phyloP scores from a whole-genome alignment of 371 early-diverging fungal species.

The Mortierella sp. region DNA sequence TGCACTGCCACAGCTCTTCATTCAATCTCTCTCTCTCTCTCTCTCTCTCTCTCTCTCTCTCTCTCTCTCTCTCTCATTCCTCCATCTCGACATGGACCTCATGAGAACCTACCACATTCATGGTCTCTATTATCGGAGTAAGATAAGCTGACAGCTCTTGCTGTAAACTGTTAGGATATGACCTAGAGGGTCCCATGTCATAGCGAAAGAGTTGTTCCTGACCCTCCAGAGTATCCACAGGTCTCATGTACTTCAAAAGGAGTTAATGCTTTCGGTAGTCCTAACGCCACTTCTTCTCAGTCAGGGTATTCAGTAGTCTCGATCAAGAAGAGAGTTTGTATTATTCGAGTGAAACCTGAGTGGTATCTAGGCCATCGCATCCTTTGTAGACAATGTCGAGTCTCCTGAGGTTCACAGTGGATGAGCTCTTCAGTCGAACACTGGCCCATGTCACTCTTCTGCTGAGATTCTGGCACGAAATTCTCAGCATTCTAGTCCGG shows the following conservation, averaged over 20 bases:
- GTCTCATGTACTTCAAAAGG: constrained; percentile 35
- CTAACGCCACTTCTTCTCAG: constrained; percentile 38
- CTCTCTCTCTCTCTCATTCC: not conserved
- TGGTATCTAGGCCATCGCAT: constrained; percentile 34
- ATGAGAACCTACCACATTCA: constrained; percentile 38
- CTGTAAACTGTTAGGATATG: too few relatives aligned
- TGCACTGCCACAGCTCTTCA: too few relatives aligned
- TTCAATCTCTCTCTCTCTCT: too few relatives aligned
- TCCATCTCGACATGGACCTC: constrained; percentile 13
- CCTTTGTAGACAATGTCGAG: constrained; percentile 32
- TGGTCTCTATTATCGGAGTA: constrained; percentile 39
- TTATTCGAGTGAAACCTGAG: constrained; percentile 42
- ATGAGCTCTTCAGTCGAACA: too few relatives aligned
- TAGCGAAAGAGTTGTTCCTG: too few relatives aligned
- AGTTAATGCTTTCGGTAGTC: constrained; percentile 37
- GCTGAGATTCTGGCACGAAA: constrained; percentile 21
- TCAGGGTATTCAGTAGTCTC: constrained; percentile 40
- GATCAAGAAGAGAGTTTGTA: constrained; percentile 37
- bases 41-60: too few relatives aligned
- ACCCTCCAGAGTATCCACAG: constrained; percentile 21
- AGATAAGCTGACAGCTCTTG: constrained; percentile 14
- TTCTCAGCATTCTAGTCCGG: too few relatives aligned
- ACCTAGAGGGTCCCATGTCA: too few relatives aligned
- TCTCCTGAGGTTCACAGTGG: constrained; percentile 37
- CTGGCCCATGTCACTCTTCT: constrained; percentile 30